Conservation (phyloP, 257 asterid species). For the Solanum lycopersicoides region DNA sequence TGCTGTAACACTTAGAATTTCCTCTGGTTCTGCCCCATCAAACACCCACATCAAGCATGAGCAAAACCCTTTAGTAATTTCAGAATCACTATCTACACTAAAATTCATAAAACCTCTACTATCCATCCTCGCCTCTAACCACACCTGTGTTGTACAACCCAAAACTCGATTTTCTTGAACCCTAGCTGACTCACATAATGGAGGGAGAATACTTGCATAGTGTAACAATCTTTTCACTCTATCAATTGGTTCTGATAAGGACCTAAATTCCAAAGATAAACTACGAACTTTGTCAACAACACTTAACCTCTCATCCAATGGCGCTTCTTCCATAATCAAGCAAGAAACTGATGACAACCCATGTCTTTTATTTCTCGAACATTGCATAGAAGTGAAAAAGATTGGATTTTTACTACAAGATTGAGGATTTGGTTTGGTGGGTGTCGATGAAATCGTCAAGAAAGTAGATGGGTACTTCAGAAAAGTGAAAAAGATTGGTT, state of each 20-base stretch:
- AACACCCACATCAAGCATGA: constrained; percentile 68
- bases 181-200: constrained; percentile 14
- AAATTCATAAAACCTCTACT: constrained; percentile 22
- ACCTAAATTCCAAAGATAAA: constrained; percentile 25
- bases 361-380: not conserved
- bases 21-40: constrained; percentile 59
- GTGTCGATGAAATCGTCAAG: not conserved
- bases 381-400: constrained; percentile 1
- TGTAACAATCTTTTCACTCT: constrained; percentile 30
- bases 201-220: constrained; percentile 29
- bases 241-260: constrained; percentile 28
- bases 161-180: constrained; percentile 19
- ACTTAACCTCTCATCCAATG: constrained; percentile 4
- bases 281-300: constrained; percentile 37
- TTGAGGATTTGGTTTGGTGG: not conserved
- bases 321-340: not conserved
- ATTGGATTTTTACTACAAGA: not conserved
- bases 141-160: constrained; percentile 40
- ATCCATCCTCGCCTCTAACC: constrained; percentile 33
- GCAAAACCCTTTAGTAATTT: constrained; percentile 72
- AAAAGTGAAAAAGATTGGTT: not conserved
- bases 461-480: not conserved
- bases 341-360: not conserved
- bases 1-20: constrained; percentile 35
- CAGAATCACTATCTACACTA: constrained; percentile 65